Base-by-base conservation (phyloP, 169 alveolate species). In the Eimeria zaria region DNA sequence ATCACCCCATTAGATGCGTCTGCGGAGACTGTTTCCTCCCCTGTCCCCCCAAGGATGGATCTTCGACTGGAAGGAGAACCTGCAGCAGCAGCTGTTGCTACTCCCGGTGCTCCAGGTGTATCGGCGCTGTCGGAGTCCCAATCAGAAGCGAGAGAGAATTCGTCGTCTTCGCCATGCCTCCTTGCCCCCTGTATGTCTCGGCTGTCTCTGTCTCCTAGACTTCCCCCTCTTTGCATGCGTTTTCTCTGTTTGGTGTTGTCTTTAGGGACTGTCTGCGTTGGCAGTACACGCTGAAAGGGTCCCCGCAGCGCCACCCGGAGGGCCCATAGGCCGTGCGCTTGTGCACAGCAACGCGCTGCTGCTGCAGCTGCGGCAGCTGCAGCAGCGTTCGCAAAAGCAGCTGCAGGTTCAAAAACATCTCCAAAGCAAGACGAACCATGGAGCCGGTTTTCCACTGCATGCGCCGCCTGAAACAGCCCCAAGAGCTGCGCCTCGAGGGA, bases 221-320 rank as follows among this genome's bases (percentile, higher is more conserved):
- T 24, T 20, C 48, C 69, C 9, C 69, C 89, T 14, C 89, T 80
- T 46, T 27, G 46, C 44, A 46, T 51, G 71, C 89, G 39, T 20
- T 16, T 51, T 24, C 24, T 22, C 6, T n/a, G 8, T 80, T 80
- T 80, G 48, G 3, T 48, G 71, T 2, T 51, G 27, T 51, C 71
- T 80, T 80, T 41, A 27, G 71, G 67, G 27, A 11, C 67, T 12
- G 48, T n/a, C 71, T n/a, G 55, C 12, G 78, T 51, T 14, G 51
- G n/a, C 27, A 58, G 78, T 1, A 44, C 39, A 5, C 91, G 91
- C 58, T 84, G 91, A 36, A 53, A 58, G 58, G 91, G 91, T 55
- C 91, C 91, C 64, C 91, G 51, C 53, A 84, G 78, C n/a, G 91
- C 91, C 91, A 84, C 6, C 20, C 76, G 76, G 78, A 84, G 76